Base-by-base conservation (phyloP, 2,329 filamentous ascomycete species). In the Geosmithia putterillii region DNA sequence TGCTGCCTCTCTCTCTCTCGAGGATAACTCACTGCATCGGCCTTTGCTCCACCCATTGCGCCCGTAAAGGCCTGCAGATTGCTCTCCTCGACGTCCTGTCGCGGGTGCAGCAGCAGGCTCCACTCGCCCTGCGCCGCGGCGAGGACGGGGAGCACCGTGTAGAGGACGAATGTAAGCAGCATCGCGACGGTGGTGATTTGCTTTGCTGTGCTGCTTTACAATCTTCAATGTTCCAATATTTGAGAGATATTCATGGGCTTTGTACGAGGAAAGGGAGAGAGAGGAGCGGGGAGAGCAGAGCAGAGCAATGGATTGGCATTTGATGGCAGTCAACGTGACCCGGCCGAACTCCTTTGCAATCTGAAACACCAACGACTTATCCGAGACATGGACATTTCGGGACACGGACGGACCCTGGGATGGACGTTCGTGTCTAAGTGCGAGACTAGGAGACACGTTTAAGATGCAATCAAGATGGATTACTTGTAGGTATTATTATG, bases 51-150 rank as follows among this genome's bases (percentile, higher is more conserved):
- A 20, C 66, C 68, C 40, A 72, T 42, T 2, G 56, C 52, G n/a
- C 60, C 61, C 3, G 45, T 50, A 47, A 71, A 72, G 3, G 53
- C 45, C 56, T 70, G 67, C 20, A 72, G 54, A 49, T 69, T n/a
- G n/a, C n/a, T 64, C 20, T 49, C 48, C 37, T 45, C 44, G 15
- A 12, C 28, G 28, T 45, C 42, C 41, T 57, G 50, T 45, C 61
- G 55, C 42, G 64, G 59, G 15, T 60, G 55, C 37, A 58, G 46
- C 2, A 57, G 63, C 52, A 63, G 58, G 34, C 49, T 54, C 50
- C 65, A 65, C 19, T 63, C 59, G 37, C 54, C 52, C 25, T 53
- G 57, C 19, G 65, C 45, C 43, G 62, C 56, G 38, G 58, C 52
- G 28, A 53, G 47, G 45, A 64, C 47, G 37, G 28, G 28, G 5